Conservation (phyloP, 148 eudicot species). For the Silene conica region DNA sequence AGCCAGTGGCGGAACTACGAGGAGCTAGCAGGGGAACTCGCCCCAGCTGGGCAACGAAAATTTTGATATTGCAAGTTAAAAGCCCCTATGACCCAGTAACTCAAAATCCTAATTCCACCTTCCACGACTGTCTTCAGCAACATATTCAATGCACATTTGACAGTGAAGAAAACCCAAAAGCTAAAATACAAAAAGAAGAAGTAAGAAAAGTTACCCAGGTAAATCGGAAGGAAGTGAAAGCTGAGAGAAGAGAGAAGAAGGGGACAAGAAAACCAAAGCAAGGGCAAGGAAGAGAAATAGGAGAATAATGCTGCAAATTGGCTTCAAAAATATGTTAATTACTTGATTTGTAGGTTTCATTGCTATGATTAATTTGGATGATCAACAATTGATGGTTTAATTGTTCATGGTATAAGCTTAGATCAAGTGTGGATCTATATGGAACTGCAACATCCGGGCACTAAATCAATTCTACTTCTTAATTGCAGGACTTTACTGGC, state of each 20-base stretch:
- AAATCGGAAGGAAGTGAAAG: constrained; percentile 30
- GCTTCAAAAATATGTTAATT: constrained; percentile 24
- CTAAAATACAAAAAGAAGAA: not conserved
- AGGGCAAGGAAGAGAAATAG: constrained; percentile 41
- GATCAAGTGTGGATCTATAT: too few species aligned
- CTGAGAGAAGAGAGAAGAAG: constrained; percentile 52
- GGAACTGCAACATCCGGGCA: too few species aligned
- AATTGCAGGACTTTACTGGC: too few species aligned
- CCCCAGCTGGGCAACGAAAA: too few species aligned
- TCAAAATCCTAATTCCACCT: not conserved
- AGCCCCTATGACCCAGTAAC: not conserved
- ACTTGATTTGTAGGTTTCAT: constrained; percentile 31
- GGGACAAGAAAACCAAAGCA: constrained; percentile 43
- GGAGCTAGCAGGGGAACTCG: too few species aligned
- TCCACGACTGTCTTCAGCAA: not conserved
- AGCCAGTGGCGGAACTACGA: too few species aligned
- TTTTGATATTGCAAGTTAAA: too few species aligned
- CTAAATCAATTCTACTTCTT: too few species aligned
- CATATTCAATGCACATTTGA: not conserved
- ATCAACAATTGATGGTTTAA: not conserved
- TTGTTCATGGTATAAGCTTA: not conserved
- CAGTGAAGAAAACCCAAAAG: not conserved
- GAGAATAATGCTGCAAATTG: constrained; percentile 31
- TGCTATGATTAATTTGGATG: not conserved
- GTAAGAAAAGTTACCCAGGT: constrained; percentile 30